Evolutionary conservation across 192 early-diverging fungal species (phyloP).

Genomic region (Physocladia obscura): DNA sequence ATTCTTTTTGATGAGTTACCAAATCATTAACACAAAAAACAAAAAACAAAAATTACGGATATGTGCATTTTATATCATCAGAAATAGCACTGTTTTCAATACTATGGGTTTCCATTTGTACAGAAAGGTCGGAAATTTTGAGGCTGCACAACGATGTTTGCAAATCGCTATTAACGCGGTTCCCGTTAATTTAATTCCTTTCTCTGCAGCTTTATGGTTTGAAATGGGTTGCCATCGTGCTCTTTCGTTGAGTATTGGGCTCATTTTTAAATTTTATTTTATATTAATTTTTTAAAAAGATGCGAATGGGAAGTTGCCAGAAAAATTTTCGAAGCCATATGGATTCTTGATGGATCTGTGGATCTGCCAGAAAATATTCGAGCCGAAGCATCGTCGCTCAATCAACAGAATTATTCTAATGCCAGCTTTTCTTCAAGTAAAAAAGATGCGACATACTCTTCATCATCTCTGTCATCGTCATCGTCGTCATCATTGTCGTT

Average conservation of each 20-base stretch:
- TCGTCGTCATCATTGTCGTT: too few species aligned
- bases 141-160: neutral
- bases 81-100: constrained; percentile 4
- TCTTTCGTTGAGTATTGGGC: constrained; percentile 1
- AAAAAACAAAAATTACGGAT: too few species aligned
- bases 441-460: too few species aligned
- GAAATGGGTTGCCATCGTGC: constrained; percentile 11
- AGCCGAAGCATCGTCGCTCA: too few species aligned
- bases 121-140: neutral
- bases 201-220: constrained; percentile 16
- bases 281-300: neutral
- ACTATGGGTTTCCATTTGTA: constrained; percentile 6
- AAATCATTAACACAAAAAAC: too few species aligned
- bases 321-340: constrained; percentile 13
- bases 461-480: too few species aligned
- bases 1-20: too few species aligned
- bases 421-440: too few species aligned
- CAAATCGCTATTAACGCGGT: neutral
- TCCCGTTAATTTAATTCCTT: neutral
- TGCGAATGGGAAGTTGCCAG: constrained; percentile 11
- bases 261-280: neutral
- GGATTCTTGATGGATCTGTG: too few species aligned
- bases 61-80: too few species aligned
- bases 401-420: too few species aligned
- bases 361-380: too few species aligned